phyloP scores from a whole-genome alignment of 2,329 filamentous ascomycete species.

The Trichophyton simii region DNA sequence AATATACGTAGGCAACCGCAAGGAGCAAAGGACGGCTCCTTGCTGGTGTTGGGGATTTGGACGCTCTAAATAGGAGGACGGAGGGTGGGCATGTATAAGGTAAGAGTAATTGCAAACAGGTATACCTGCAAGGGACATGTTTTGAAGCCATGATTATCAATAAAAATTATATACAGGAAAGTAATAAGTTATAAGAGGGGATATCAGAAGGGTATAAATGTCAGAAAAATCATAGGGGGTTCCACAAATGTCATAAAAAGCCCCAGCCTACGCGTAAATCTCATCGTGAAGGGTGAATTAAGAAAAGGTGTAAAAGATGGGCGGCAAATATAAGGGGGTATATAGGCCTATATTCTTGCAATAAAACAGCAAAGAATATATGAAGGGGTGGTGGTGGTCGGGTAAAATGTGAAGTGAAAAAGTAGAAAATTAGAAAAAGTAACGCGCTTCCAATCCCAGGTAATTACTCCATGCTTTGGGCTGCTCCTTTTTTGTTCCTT shows the following conservation, averaged over 20 bases:
- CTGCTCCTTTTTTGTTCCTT: background rate
- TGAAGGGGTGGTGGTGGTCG: background rate
- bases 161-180: background rate
- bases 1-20: too few relatives aligned
- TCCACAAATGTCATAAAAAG: background rate
- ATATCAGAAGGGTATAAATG: constrained; percentile 5
- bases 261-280: background rate
- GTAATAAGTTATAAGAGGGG: background rate
- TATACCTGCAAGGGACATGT: background rate
- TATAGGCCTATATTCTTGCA: background rate
- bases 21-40: too few relatives aligned
- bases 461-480: background rate
- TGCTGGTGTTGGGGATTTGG: background rate
- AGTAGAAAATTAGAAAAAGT: background rate
- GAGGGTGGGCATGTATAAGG: background rate
- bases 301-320: background rate
- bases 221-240: background rate
- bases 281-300: background rate
- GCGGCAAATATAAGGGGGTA: background rate
- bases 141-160: background rate
- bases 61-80: background rate
- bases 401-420: background rate
- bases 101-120: background rate
- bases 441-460: background rate
- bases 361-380: background rate